phyloP scores from a whole-genome alignment of 768 basidiomycete species.

The Kwoniella europaea region DNA sequence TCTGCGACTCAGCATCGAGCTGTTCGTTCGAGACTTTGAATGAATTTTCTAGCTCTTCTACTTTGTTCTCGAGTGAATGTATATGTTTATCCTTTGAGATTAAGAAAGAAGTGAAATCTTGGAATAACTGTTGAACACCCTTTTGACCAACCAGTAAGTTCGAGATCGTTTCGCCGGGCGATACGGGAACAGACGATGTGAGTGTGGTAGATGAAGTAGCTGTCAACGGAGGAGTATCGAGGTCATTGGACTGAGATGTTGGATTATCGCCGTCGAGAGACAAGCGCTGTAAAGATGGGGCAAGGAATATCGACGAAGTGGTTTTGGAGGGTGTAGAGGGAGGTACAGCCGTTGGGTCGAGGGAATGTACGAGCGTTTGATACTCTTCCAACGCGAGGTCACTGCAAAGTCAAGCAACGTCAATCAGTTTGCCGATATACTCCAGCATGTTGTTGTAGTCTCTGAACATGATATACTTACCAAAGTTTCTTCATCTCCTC shows the following conservation, averaged over 20 bases:
- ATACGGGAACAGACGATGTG: neutral
- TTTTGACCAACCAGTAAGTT: conserved; percentile 50
- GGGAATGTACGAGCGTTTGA: conserved; percentile 39
- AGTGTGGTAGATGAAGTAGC: neutral
- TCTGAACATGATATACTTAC: conserved; percentile 25
- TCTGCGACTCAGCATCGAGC: conserved; percentile 34
- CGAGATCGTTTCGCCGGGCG: conserved; percentile 38
- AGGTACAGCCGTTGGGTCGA: conserved; percentile 43
- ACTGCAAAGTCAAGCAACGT: conserved; percentile 17
- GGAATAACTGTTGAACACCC: conserved; percentile 51
- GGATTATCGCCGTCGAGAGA: neutral
- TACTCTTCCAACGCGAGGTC: conserved; percentile 54
- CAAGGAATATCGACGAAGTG: conserved; percentile 19
- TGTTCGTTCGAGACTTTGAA: conserved; percentile 34
- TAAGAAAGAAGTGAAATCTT: conserved; percentile 47
- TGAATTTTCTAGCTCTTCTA: conserved; percentile 44
- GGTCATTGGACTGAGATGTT: conserved; percentile 4
- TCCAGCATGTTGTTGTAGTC: too few relatives aligned
- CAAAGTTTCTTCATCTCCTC: conserved; percentile 54
- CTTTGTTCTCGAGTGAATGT: conserved; percentile 25
- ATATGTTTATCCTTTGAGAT: conserved; percentile 42
- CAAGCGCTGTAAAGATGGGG: conserved; percentile 5
- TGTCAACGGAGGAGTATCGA: conserved; percentile 8
- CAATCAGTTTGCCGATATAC: neutral
- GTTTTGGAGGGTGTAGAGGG: conserved; percentile 26